Conservation (phyloP, 306 rosid species). For the Crataegus laevigata region DNA sequence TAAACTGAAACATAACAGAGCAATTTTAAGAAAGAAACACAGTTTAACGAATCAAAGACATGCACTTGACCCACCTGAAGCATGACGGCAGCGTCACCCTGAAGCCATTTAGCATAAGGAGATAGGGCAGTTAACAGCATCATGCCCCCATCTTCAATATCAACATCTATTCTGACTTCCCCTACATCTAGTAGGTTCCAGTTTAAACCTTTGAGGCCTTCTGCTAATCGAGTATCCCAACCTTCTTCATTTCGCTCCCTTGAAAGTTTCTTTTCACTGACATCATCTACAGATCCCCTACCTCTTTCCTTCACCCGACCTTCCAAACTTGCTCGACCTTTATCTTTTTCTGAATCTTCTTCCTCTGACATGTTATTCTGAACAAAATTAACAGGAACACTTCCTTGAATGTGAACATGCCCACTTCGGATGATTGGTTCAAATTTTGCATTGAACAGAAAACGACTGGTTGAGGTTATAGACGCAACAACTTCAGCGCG, state of each 20-base stretch:
- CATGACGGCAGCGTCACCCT: conserved; percentile 79
- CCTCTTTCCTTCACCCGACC: conserved; percentile 66
- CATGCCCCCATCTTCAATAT: conserved; percentile 98
- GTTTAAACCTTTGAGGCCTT: conserved; percentile 76
- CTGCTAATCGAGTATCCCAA: conserved; percentile 71
- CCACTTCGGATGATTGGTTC: conserved; percentile 83
- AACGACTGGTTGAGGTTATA: conserved; percentile 70
- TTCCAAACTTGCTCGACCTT: conserved; percentile 40
- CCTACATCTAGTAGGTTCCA: conserved; percentile 72
- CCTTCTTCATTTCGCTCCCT: conserved; percentile 70
- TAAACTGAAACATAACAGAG: not conserved
- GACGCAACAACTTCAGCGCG: conserved; percentile 93
- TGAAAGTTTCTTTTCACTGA: conserved; percentile 38
- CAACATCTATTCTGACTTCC: conserved; percentile 84
- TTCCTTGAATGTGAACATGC: conserved; percentile 83
- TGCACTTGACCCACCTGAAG: conserved; percentile 57
- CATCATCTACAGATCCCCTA: conserved; percentile 37
- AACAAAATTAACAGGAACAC: conserved; percentile 67
- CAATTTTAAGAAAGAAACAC: not conserved
- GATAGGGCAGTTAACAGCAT: conserved; percentile 80
- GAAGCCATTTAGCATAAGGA: conserved; percentile 91
- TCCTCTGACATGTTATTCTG: conserved; percentile 45
- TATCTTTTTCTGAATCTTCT: conserved; percentile 51
- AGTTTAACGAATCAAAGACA: not conserved
- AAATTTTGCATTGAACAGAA: conserved; percentile 86